Evolutionary conservation across 805 yeast genomes (phyloP), one percentile per base, ranked within the genome.

Genomic region (Starmerella scarabaei): DNA sequence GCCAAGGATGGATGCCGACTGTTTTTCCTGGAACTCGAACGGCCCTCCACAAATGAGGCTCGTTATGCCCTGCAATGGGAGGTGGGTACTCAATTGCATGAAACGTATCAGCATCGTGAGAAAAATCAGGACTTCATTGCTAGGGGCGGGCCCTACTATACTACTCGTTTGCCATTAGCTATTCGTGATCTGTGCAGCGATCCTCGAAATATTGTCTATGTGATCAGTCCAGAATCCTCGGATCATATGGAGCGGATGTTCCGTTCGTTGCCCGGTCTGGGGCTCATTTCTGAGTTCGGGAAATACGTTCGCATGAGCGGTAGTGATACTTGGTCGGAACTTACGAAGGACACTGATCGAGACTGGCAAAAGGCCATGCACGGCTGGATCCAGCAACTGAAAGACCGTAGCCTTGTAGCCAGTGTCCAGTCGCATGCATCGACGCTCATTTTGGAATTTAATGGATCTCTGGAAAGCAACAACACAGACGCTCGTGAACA

Each of bases 231-330:
- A 33, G 69, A 76, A 53, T 75, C 75, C 38, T 67, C 79, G 43
- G 59, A 67, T 1, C 81, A 77, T 31, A 61, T 86, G 53, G 81
- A 79, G 45, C 66, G 81, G 40, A 61, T 74, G 38, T 85, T 77
- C 61, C 67, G 78, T 16, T 69, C 83, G 49, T 68, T 75, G 3
- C 73, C 79, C 1, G 72, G 73, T 30, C 53, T 86, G 23, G 96
- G 96, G 0, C 64, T 88, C 38, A 75, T 88, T 47, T 93, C 95
- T 1, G 97, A 86, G 58, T 77, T 79, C 54, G 97, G 97, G 28
- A 93, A 84, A 0, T 83, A 71, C 52, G 67, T 88, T 26, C 76
- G 60, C 20, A 51, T 52, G 9, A 48, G 44, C 29, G 55, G 55
- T 7, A 43, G 64, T 11, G 74, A 23, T 71, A 73, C 42, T 73